Evolutionary conservation across 257 asterid species (phyloP).

Genomic region (Solanum paucissectum): DNA sequence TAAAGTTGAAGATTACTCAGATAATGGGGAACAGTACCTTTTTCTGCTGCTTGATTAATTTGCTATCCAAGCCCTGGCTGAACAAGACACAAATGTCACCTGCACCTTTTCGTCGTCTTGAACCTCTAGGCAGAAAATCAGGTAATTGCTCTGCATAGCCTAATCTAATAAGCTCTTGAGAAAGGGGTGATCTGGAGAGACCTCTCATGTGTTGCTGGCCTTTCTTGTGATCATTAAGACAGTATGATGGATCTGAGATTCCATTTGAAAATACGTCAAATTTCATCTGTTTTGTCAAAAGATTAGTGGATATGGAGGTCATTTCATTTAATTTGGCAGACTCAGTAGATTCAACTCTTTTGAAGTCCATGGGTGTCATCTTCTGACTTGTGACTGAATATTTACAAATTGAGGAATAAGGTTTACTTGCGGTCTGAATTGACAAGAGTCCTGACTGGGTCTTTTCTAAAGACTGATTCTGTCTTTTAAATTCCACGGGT

Average conservation of each 20-base stretch:
- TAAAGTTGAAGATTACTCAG: background rate
- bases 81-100: constrained; percentile 43
- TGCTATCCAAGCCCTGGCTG: constrained; percentile 59
- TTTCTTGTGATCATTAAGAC: constrained; percentile 14
- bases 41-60: constrained; percentile 43
- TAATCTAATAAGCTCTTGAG: constrained; percentile 59
- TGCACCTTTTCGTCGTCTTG: constrained; percentile 34
- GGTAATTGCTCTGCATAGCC: constrained; percentile 42
- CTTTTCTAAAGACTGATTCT: constrained; percentile 11
- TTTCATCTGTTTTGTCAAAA: constrained; percentile 6
- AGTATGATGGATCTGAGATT: constrained; percentile 12
- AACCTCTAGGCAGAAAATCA: constrained; percentile 43
- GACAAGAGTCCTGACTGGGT: constrained; percentile 13
- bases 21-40: constrained; percentile 26
- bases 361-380: constrained; percentile 1
- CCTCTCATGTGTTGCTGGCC: constrained; percentile 11
- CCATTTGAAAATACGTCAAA: constrained; percentile 13
- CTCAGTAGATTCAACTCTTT: constrained; percentile 14
- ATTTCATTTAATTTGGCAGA: constrained; percentile 11
- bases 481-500: constrained; percentile 25
- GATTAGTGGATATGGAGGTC: constrained; percentile 8
- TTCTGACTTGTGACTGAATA: constrained; percentile 6
- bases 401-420: constrained; percentile 10
- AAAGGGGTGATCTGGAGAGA: constrained; percentile 38
- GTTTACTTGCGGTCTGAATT: background rate